Evolutionary conservation across 192 early-diverging fungal species (phyloP), one percentile per base, ranked within the genome.

Genomic region (Coemansia sp.): DNA sequence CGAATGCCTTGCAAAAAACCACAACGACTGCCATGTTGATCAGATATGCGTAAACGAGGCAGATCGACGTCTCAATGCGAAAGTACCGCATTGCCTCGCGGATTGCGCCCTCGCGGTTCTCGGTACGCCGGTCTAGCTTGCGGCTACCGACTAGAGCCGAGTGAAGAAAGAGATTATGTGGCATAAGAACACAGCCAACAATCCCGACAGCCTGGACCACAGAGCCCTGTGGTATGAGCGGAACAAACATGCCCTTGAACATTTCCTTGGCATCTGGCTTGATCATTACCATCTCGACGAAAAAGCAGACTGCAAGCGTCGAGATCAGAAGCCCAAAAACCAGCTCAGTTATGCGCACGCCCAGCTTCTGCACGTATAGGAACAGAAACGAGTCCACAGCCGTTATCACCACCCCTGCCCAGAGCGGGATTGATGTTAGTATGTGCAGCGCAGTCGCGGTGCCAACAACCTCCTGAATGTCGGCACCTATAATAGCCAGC

Each of bases 91-190:
- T 90, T 20, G 89, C 89, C 68, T 90, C 87, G 67, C 83, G 84
- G 21, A 88, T 77, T n/a, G 87, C 88, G 1, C 70, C 81, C 51
- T 77, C 71, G 59, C 86, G 85, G n/a, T 67, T 71, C 51, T 67
- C 70, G 7, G 66, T 58, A 29, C 70, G 66, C 30, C 76, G 74
- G 49, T 86, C 79, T 6, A 84, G 79, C 65, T 82, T 85, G 62
- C 85, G 84, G 45, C 84, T 84, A 64, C 83, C 84, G 9, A 95
- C 94, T 49, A 95, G 80, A 21, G 86, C 87, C 60, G 90, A 92
- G 74, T 96, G 94, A 43, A 96, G 79, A 70, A 86, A 96, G 55
- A 96, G 82, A 68, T 95, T 93, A 78, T 96, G 94, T 7, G 94
- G 94, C 94, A 96, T 96, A 51, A 90, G 80, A 3, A 90, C 85